phyloP scores from a whole-genome alignment of 2,329 filamentous ascomycete species.

The Didymella lethalis region DNA sequence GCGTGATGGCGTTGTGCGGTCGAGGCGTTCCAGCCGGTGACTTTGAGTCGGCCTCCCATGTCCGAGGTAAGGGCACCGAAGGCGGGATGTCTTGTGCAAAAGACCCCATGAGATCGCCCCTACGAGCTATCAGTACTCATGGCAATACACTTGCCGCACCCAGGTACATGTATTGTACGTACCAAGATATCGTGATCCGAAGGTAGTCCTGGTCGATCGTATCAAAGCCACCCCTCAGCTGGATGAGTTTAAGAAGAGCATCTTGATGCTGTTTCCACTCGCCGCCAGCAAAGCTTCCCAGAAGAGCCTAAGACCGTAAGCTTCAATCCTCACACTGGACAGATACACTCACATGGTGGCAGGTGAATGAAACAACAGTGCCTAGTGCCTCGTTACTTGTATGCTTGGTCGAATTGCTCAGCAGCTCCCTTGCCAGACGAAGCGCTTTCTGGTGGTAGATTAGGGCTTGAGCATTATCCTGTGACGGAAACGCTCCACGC shows the following conservation, averaged over 20 bases:
- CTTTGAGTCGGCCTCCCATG: constrained; percentile 43
- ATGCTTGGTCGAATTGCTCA: constrained; percentile 34
- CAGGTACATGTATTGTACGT: neutral
- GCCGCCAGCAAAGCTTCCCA: constrained; percentile 30
- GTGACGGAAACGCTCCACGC: constrained; percentile 30
- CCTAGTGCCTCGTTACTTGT: constrained; percentile 33
- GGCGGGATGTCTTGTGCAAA: constrained; percentile 43
- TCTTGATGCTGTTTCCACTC: constrained; percentile 37
- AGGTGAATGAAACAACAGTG: constrained; percentile 36
- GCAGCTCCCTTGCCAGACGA: constrained; percentile 26
- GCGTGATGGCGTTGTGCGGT: constrained; percentile 62
- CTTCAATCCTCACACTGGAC: neutral
- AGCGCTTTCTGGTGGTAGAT: constrained; percentile 36
- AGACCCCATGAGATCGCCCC: constrained; percentile 39
- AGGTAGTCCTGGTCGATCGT: constrained; percentile 33
- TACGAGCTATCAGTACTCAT: constrained; percentile 10
- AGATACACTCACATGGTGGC: constrained; percentile 34
- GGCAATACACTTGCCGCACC: neutral
- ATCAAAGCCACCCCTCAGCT: constrained; percentile 35
- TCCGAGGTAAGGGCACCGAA: constrained; percentile 33
- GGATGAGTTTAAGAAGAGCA: constrained; percentile 35
- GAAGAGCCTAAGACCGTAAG: constrained; percentile 26
- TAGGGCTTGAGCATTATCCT: constrained; percentile 34
- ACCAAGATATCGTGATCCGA: constrained; percentile 43
- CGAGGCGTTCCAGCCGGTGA: constrained; percentile 67